These are phyloP conservation scores for Anacardium occidentale DNA, from an alignment of 345 rosid species.

Conservation along the genomic window DNA sequence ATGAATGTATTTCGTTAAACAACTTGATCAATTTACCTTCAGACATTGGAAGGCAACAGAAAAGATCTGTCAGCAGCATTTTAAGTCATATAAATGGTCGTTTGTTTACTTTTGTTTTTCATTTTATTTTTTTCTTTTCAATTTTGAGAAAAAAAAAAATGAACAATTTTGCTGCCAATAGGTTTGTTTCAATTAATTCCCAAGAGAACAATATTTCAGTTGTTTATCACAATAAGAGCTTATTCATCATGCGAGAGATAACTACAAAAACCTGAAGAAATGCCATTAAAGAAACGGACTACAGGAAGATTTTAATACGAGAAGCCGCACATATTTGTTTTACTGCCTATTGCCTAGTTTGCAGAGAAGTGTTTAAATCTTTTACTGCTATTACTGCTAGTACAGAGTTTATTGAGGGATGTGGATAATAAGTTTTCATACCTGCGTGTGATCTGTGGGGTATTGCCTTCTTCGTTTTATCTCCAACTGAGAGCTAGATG, in stretches of 20 bases:
- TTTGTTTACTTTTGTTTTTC: no score
- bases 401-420: neutral
- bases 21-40: neutral
- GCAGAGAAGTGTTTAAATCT: neutral
- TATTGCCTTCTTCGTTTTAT: conserved; percentile 42
- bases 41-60: neutral
- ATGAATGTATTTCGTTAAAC: neutral
- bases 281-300: neutral
- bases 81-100: neutral
- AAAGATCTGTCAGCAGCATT: neutral
- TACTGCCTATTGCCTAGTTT: neutral
- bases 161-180: neutral
- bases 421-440: conserved; percentile 4
- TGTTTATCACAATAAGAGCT: neutral
- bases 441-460: conserved; percentile 82
- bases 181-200: neutral
- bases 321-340: neutral
- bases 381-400: neutral
- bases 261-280: neutral
- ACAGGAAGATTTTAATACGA: neutral
- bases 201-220: neutral
- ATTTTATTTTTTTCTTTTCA: neutral
- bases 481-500: conserved; percentile 21
- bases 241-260: neutral
- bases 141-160: neutral